phyloP scores from a whole-genome alignment of 208 protist species.

The Acanthamoeba castellanii region DNA sequence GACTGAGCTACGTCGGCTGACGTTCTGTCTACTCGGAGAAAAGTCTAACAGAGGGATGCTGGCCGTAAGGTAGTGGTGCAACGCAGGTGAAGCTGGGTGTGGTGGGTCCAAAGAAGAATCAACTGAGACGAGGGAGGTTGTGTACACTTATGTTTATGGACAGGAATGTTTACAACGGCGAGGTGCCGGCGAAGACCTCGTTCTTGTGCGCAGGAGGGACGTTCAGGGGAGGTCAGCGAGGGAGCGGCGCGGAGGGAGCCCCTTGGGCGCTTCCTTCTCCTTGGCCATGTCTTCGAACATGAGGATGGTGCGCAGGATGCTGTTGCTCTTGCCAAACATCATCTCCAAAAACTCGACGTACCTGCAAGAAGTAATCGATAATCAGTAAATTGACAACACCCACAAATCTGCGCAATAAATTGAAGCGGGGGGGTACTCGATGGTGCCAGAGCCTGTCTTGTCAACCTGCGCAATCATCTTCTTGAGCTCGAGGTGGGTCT shows the following conservation, averaged over 20 bases:
- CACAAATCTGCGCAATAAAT: no score
- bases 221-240: slow-evolving; percentile 76
- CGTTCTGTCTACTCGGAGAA: no score
- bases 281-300: slow-evolving; percentile 83
- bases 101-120: no score
- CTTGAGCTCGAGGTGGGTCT: slow-evolving; percentile 82
- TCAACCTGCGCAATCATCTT: slow-evolving; percentile 82
- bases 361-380: slow-evolving; percentile 29
- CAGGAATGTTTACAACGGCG: no score
- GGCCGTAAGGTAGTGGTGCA: no score
- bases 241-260: slow-evolving; percentile 63
- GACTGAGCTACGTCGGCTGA: slow-evolving; percentile 43
- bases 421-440: slow-evolving; percentile 47
- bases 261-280: slow-evolving; percentile 62
- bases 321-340: slow-evolving; percentile 45
- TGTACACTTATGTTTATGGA: no score
- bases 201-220: no score
- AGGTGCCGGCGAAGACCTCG: no score
- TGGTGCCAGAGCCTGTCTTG: slow-evolving; percentile 64
- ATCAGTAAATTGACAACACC: no score
- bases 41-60: no score
- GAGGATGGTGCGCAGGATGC: slow-evolving; percentile 69
- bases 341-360: slow-evolving; percentile 62
- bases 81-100: no score
- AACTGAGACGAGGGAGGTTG: no score